These are phyloP conservation scores for Lodderomyces parapsilosis DNA, from an alignment of 1,139 yeast genomes.

Conservation along the genomic window DNA sequence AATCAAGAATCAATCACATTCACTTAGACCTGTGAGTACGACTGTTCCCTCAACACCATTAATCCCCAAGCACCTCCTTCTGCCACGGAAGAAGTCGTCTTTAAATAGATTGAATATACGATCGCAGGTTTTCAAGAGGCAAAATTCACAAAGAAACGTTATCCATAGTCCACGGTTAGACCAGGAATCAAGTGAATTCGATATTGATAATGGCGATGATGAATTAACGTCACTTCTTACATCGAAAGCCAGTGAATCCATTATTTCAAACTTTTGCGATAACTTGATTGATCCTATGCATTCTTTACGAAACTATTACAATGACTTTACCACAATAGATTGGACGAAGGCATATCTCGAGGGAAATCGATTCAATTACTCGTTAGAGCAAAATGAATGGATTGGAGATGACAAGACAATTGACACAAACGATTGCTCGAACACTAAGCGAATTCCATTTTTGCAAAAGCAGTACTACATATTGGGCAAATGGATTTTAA, in stretches of 20 bases:
- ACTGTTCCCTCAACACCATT: conserved; percentile 15
- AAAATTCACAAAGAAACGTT: not conserved
- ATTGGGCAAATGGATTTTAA: conserved; percentile 49
- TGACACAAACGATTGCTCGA: not conserved
- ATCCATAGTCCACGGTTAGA: not conserved
- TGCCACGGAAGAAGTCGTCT: conserved; percentile 20
- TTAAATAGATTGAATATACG: conserved; percentile 23
- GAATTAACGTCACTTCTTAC: conserved; percentile 18
- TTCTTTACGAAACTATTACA: conserved; percentile 42
- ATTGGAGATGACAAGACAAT: conserved; percentile 6
- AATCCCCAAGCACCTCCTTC: not conserved
- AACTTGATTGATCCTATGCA: conserved; percentile 21
- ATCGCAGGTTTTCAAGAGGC: conserved; percentile 17
- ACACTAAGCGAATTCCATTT: conserved; percentile 16
- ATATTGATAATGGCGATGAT: conserved; percentile 10
- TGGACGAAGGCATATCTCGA: conserved; percentile 56
- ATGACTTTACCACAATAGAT: conserved; percentile 69
- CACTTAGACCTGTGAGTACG: conserved; percentile 3
- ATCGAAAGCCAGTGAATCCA: conserved; percentile 19
- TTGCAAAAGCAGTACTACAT: conserved; percentile 25
- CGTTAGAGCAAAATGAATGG: conserved; percentile 22
- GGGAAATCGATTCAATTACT: conserved; percentile 47
- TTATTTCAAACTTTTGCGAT: conserved; percentile 19
- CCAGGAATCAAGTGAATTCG: not conserved
- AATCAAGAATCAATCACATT: not conserved